Conservation (phyloP, 352 stramenopile genomes). For the Globisporangium mamillatum region DNA sequence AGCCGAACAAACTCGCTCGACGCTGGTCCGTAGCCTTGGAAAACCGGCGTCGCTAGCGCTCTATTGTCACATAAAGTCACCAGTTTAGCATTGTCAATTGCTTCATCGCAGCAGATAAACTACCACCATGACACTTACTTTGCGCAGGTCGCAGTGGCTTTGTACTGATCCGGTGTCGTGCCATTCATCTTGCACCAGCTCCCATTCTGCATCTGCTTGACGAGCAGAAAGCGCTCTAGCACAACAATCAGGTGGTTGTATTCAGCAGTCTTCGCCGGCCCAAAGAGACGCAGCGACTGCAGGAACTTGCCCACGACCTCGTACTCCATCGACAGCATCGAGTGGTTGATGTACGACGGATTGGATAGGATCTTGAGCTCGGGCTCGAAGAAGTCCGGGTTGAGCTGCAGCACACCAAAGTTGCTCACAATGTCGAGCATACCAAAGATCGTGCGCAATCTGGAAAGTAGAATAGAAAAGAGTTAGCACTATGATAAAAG, state of each 20-base stretch:
- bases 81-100: background rate
- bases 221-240: conserved; percentile 65
- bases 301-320: conserved; percentile 75
- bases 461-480: too few relatives aligned
- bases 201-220: conserved; percentile 67
- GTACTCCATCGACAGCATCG: conserved; percentile 65
- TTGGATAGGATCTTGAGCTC: conserved; percentile 81
- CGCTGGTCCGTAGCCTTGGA: conserved; percentile 57
- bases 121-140: conserved; percentile 47
- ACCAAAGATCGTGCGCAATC: conserved; percentile 77
- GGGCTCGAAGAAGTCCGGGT: conserved; percentile 58
- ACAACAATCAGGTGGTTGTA: conserved; percentile 41
- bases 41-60: conserved; percentile 47
- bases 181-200: conserved; percentile 68
- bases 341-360: conserved; percentile 62
- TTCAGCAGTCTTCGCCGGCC: conserved; percentile 32
- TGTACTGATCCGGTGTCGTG: conserved; percentile 67
- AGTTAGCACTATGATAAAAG: too few relatives aligned
- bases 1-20: conserved; percentile 56
- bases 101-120: background rate
- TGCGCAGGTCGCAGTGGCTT: conserved; percentile 72
- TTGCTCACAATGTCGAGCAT: conserved; percentile 77
- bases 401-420: conserved; percentile 73
- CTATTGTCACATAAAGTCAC: conserved; percentile 20
- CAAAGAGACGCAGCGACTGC: conserved; percentile 80